phyloP scores from a whole-genome alignment of 2,329 filamentous ascomycete genomes.

The Colletotrichum sp. region DNA sequence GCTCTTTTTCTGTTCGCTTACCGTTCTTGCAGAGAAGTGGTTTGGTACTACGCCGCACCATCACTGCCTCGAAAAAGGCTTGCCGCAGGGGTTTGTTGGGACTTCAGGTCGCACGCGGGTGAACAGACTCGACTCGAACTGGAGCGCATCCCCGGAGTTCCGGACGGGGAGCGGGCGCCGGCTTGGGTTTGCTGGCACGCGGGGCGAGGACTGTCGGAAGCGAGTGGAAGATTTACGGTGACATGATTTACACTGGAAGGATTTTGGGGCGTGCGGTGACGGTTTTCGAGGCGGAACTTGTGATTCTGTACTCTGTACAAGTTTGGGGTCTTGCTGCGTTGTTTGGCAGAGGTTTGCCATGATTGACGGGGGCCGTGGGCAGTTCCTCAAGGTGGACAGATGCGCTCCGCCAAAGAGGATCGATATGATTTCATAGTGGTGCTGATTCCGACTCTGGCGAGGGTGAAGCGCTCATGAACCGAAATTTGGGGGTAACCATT shows the following conservation, averaged over 20 bases:
- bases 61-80: background rate
- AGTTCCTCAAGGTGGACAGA: background rate
- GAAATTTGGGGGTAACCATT: background rate
- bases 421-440: background rate
- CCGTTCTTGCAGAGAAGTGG: background rate
- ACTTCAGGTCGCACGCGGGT: background rate
- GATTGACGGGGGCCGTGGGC: background rate
- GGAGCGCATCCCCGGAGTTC: background rate
- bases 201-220: background rate
- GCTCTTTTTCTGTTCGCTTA: background rate
- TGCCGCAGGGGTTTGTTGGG: background rate
- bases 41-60: background rate
- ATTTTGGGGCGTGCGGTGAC: background rate
- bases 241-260: background rate
- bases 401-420: background rate
- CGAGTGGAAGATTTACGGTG: background rate
- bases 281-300: background rate
- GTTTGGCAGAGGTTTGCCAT: background rate
- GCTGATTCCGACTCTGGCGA: background rate
- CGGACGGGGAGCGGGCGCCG: background rate
- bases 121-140: background rate
- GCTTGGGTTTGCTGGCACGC: background rate
- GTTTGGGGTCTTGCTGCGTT: background rate
- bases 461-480: background rate
- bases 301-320: background rate